These are phyloP conservation scores for Leccinellum rugosiceps DNA, from an alignment of 768 basidiomycete species.

Conservation along the genomic window DNA sequence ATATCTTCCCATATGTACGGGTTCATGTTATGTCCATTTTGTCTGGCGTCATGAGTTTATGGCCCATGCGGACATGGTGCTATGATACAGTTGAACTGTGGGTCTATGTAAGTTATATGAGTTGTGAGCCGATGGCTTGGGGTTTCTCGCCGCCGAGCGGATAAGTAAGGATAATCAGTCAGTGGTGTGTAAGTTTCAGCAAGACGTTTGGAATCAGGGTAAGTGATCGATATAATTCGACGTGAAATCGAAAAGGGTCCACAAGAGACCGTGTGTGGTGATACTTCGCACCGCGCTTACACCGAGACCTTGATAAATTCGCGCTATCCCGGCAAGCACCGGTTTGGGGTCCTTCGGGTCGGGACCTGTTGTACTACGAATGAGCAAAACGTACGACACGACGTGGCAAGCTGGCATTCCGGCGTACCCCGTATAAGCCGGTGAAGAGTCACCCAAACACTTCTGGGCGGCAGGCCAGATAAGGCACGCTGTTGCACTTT, in stretches of 20 bases:
- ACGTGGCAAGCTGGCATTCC: neutral
- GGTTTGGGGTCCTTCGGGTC: constrained; percentile 77
- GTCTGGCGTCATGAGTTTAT: constrained; percentile 11
- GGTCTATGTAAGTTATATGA: constrained; percentile 16
- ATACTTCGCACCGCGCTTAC: constrained; percentile 91
- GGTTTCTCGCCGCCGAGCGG: constrained; percentile 4
- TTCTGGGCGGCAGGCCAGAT: constrained; percentile 71
- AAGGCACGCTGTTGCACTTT: constrained; percentile 93
- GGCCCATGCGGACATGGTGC: constrained; percentile 6
- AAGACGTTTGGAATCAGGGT: constrained; percentile 30
- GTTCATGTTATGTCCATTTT: constrained; percentile 1
- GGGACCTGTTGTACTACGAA: constrained; percentile 48
- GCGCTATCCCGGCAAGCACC: constrained; percentile 68
- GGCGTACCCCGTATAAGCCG: constrained; percentile 75
- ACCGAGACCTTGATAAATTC: constrained; percentile 91
- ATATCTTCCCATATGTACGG: neutral
- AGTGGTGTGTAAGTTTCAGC: constrained; percentile 4
- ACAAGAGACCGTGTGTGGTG: constrained; percentile 89
- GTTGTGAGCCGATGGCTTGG: constrained; percentile 3
- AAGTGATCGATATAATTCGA: constrained; percentile 69
- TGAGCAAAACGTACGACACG: constrained; percentile 1
- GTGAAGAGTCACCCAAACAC: constrained; percentile 67
- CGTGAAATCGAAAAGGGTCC: constrained; percentile 89
- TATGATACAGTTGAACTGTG: constrained; percentile 26
- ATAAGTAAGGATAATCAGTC: constrained; percentile 12